Evolutionary conservation across 2,329 filamentous ascomycete genomes (phyloP), one percentile per base, ranked within the genome.

Genomic region (Paramyrothecium sp.): DNA sequence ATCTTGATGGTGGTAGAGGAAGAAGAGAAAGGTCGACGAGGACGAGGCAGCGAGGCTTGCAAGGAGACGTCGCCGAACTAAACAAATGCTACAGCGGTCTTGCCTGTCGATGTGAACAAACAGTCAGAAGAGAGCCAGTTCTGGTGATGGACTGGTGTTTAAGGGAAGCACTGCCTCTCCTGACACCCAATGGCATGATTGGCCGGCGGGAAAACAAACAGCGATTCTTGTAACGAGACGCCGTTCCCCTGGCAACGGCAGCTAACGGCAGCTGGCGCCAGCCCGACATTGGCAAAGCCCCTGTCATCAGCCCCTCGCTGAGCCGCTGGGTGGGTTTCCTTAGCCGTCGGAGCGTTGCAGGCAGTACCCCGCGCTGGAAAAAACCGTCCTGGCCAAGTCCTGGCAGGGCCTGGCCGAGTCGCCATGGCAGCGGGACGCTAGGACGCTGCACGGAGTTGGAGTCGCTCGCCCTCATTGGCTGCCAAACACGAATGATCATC

Each of bases 131-230:
- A 59, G 57, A 64, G 60, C 56, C 47, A 41, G 54, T 56, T 56
- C 58, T 58, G 64, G 65, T 66, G 67, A 60, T 55, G 63, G 64
- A 66, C 62, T 63, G 61, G 68, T 67, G 68, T 70, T 70, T 69
- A 69, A 70, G 68, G 68, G 61, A 69, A 67, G 61, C 58, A 58
- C 59, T 59, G 51, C 30, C 57, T 57, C 61, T 54, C 53, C 56
- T 52, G 53, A 54, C 56, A 55, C 61, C 58, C 51, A 56, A 58
- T 49, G 55, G 38, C 53, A 55, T 65, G 60, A 72, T 72, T 72
- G 70, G 69, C 63, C 41, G 56, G 54, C 49, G 59, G 57, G 65
- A 71, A 71, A 69, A 68, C 66, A 72, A 71, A 70, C 70, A 66
- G 52, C 54, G 44, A 46, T 57, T 55, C 30, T 53, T 59, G 58